Evolutionary conservation across 768 basidiomycete species (phyloP), one percentile per base, ranked within the genome.

Genomic region (Lentinus tigrinus): DNA sequence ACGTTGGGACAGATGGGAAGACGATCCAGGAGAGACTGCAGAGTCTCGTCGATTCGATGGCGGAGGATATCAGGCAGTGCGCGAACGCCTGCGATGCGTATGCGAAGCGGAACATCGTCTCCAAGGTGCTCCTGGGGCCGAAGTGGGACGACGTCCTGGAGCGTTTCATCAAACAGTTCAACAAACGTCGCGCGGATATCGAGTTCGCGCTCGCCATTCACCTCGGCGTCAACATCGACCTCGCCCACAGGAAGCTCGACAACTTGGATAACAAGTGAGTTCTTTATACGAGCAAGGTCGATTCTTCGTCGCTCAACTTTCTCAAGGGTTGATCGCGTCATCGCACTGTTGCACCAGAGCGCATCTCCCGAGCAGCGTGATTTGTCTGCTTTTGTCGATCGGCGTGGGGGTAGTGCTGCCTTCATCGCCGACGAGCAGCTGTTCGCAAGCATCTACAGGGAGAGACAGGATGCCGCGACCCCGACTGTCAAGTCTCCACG

Each of bases 301-400:
- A 43, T 17, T 9, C 42, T 23, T 7, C 8, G 9, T 46, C 21
- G 23, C 43, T 8, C 16, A 27, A 31, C 11, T 11, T 7, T 11
- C 17, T 38, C 3, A 1, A 60, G 59, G 47, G 44, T 76, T 14
- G 67, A 74, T 52, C 69, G 72, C 26, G 67, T 72, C 67, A 57
- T 75, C 4, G 38, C 69, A 2, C 63, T 79, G 13, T 75, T 78
- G 44, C 69, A 72, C 8, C 70, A 71, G 49, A 63, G 78, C 11
- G 74, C 78, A 23, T 73, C 77, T 0, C 73, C 75, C 2, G 70
- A 73, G 3, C 77, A 80, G 54, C 67, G 67, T 37, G 76, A 78
- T 21, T 46, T 78, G 1, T 57, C 65, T 7, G 67, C 71, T 8
- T 23, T 46, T 14, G 11, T 46, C 9, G 21, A 46, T 8, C 43